Conservation (phyloP, 2,329 filamentous ascomycete species). For the Penicillium hesseltinei region DNA sequence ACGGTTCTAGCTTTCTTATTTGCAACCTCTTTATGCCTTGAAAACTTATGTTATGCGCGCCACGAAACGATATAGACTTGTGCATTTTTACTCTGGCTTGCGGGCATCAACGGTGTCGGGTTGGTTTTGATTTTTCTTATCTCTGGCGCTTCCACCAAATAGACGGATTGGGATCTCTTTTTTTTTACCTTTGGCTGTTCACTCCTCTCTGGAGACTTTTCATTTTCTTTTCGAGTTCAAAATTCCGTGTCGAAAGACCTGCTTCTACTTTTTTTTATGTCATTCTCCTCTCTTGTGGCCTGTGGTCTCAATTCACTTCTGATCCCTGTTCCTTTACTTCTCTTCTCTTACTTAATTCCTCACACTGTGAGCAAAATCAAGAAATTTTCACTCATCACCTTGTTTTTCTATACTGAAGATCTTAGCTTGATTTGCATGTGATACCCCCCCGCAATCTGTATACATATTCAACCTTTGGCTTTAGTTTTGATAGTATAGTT, state of each 20-base stretch:
- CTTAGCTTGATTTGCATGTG: not conserved
- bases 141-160: conserved; percentile 24
- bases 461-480: not conserved
- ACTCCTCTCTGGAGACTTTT: conserved; percentile 6
- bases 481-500: no score
- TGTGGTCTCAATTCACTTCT: conserved; percentile 22
- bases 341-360: conserved; percentile 19
- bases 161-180: conserved; percentile 20
- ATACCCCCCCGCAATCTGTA: conserved; percentile 1
- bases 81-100: conserved; percentile 38
- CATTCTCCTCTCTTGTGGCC: conserved; percentile 25
- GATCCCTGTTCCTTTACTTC: conserved; percentile 10
- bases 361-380: conserved; percentile 16
- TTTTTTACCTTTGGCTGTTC: conserved; percentile 14
- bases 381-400: conserved; percentile 1
- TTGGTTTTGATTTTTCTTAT: conserved; percentile 20
- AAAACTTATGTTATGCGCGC: conserved; percentile 31
- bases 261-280: conserved; percentile 8
- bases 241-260: conserved; percentile 16
- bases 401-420: not conserved
- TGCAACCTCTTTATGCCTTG: conserved; percentile 10
- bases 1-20: conserved; percentile 40
- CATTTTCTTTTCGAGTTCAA: conserved; percentile 14
- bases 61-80: conserved; percentile 43
- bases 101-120: conserved; percentile 40